Evolutionary conservation across 345 rosid species (phyloP).

Genomic region (Populus davidiana): DNA sequence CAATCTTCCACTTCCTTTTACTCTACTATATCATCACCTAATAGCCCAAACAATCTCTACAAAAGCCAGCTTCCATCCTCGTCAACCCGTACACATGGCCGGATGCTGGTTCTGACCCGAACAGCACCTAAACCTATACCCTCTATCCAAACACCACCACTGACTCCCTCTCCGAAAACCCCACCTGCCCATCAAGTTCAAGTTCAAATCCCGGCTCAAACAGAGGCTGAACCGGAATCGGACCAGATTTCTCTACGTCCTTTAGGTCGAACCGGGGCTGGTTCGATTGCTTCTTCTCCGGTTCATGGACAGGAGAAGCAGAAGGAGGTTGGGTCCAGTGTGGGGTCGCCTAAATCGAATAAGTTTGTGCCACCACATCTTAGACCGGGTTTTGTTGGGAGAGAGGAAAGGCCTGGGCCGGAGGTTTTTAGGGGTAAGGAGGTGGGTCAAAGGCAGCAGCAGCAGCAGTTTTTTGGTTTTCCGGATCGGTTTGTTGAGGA

Average conservation of each 20-base stretch:
- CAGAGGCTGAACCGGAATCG: slow-evolving; percentile 1
- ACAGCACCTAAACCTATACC: slow-evolving; percentile 53
- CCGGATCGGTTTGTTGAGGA: slow-evolving; percentile 42
- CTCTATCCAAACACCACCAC: slow-evolving; percentile 17
- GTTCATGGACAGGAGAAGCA: slow-evolving; percentile 7
- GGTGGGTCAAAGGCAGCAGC: slow-evolving; percentile 19
- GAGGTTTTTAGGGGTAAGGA: slow-evolving; percentile 26
- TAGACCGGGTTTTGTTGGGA: slow-evolving; percentile 72
- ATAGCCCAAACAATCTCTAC: slow-evolving; percentile 9
- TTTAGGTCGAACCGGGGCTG: slow-evolving; percentile 17
- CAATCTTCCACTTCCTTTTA: slow-evolving; percentile 35
- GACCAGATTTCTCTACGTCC: slow-evolving; percentile 22
- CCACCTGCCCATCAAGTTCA: slow-evolving; percentile 5
- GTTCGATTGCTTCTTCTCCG: neutral
- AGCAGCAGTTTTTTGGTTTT: slow-evolving; percentile 31
- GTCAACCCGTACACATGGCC: slow-evolving; percentile 54
- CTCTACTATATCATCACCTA: slow-evolving; percentile 38
- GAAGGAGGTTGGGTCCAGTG: neutral
- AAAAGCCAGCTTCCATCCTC: slow-evolving; percentile 20
- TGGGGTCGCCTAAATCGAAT: slow-evolving; percentile 40
- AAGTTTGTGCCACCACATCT: slow-evolving; percentile 93
- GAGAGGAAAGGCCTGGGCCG: slow-evolving; percentile 50
- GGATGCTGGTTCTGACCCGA: slow-evolving; percentile 84
- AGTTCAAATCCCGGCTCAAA: neutral
- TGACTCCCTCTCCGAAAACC: slow-evolving; percentile 14